Conservation (phyloP, 768 basidiomycete species). For the Serendipita sp. region DNA sequence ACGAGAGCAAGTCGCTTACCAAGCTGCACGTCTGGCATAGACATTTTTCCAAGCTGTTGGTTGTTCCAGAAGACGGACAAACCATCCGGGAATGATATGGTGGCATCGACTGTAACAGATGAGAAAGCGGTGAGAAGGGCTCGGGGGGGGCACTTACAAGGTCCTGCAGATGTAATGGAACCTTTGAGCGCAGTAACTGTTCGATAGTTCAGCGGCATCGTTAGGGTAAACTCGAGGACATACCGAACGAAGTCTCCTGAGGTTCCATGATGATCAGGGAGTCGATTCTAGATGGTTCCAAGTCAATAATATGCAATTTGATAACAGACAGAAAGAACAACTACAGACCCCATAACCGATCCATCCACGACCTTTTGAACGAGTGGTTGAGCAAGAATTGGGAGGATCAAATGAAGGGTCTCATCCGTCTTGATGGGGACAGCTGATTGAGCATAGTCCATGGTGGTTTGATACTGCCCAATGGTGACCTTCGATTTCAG, state of each 20-base stretch:
- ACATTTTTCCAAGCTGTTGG: slow-evolving; percentile 38
- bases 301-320: slow-evolving; percentile 4
- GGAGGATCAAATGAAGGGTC: slow-evolving; percentile 46
- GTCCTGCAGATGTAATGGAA: slow-evolving; percentile 51
- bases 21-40: slow-evolving; percentile 38
- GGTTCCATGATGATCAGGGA: slow-evolving; percentile 47
- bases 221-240: slow-evolving; percentile 10
- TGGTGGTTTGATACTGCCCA: slow-evolving; percentile 44
- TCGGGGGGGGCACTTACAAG: slow-evolving; percentile 31
- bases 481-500: slow-evolving; percentile 40
- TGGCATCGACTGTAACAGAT: slow-evolving; percentile 37
- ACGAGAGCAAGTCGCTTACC: slow-evolving; percentile 12
- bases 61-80: slow-evolving; percentile 46
- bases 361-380: slow-evolving; percentile 53
- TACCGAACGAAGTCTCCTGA: slow-evolving; percentile 40
- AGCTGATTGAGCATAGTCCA: slow-evolving; percentile 40
- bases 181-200: slow-evolving; percentile 39
- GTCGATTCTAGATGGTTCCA: slow-evolving; percentile 27
- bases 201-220: neutral
- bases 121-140: slow-evolving; percentile 2
- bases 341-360: slow-evolving; percentile 35
- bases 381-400: slow-evolving; percentile 54
- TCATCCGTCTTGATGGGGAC: slow-evolving; percentile 46
- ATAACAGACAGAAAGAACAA: neutral
- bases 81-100: slow-evolving; percentile 46